Base-by-base conservation (phyloP, 2,329 filamentous ascomycete species). In the Domatiomyces globalis region DNA sequence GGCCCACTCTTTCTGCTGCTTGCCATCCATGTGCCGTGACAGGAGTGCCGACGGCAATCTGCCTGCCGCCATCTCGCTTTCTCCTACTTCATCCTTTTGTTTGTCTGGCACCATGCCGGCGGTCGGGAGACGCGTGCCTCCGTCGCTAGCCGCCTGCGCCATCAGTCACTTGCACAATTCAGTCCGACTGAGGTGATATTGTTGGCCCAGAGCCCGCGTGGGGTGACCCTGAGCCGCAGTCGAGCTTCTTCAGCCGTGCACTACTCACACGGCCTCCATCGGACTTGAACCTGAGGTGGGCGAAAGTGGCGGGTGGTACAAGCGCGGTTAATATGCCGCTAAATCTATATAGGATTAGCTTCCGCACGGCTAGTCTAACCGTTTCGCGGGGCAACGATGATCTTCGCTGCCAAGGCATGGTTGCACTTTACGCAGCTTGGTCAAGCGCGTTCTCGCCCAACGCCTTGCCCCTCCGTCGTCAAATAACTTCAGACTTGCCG, bases 1-100 rank as follows among this genome's bases (percentile, higher is more conserved):
- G 50, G 57, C 57, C 54, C 55, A 56, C 49, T 60, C 57, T 20
- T 45, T 27, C 45, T 54, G 49, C 51, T 60, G 56, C 51, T 58
- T 59, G 19, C 54, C 58, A 18, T 56, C 49, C 45, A 60, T 39
- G 47, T 57, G 58, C 39, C 56, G 58, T 27, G 56, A 49, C 49
- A 59, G 44, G 25, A 58, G 52, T 39, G 46, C 43, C 22, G 43
- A 20, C 7, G 43, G 43, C 15, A 45, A 10, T 19, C 19, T 45
- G 4, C 8, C 43, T n/a, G 9, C 22, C 43, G 43, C 10, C 33
- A 39, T 10, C 33, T 39, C 33, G 12, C 33, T 45, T 48, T 52
- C 44, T 46, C 19, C 36, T 54, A 7, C 33, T 39, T 39, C 33
- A 15, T 39, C 33, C n/a, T 45, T 20, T n/a, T 27, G 18, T 45